Evolutionary conservation across 495 filamentous ascomycete genomes (phyloP), one percentile per base, ranked within the genome.

Genomic region (Ramalina peruviana): DNA sequence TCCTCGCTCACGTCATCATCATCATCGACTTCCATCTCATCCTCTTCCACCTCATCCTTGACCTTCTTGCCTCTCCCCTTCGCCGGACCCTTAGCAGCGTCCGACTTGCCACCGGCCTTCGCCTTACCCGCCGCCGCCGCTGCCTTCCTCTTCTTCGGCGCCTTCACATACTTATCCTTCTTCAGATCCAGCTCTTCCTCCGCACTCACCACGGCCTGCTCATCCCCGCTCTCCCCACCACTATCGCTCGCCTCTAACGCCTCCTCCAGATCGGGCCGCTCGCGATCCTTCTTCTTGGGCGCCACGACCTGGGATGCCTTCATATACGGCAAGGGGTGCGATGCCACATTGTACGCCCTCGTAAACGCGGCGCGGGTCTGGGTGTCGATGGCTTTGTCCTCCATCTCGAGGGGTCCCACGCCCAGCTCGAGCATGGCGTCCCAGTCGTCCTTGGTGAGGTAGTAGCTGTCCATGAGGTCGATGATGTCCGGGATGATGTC

Each of bases 81-180:
- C 41, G 65, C 63, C 69, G 85, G 86, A 20, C 64, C 66, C 53
- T 70, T 73, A 6, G 52, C 62, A 7, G 52, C 62, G 56, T 78
- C 83, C 15, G 52, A 65, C 55, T 70, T 76, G 39, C 64, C 62
- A n/a, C 66, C 61, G 23, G 59, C 54, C 59, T 73, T 76, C 41
- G 37, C 49, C 30, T 23, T 51, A 27, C 50, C 48, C 12, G 70
- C 69, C 12, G 58, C 40, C 17, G 59, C 48, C 11, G 59, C 39
- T 17, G 57, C 48, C 43, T 72, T 66, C 51, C 62, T 62, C 25
- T 77, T 81, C 71, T 94, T 95, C 10, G 88, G 84, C 59, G 80
- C 72, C 65, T 90, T 94, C 62, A 96, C 86, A 64, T 94, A 96
- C 62, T 96, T 97, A 62, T 97, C 93, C 62, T 92, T 95, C 58